Base-by-base conservation (phyloP, 352 stramenopile species). In the Phytopythium boreale region DNA sequence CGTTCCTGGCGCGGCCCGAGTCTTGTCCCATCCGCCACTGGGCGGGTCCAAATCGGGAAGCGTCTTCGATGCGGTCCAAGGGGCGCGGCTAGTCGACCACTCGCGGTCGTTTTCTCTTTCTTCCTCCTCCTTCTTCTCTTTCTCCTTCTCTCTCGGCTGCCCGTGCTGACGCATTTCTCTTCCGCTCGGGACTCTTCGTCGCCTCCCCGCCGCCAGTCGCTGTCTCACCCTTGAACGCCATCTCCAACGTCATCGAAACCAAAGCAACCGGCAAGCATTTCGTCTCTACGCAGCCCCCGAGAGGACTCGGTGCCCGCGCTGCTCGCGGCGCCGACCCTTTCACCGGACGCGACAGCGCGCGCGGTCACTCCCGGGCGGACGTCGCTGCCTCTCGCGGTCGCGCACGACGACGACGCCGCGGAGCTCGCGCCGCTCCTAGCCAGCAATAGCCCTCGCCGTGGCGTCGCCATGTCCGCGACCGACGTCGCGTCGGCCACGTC, bases 391-490 rank as follows among this genome's bases (percentile, higher is more conserved):
- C 56, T 39, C 11, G n/a, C 37, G 4, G 56, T 61, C 37, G 44
- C 55, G 2, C 68, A 71, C 69, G 64, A 61, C 29, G 64, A 52
- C 66, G 43, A 60, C 15, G 49, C 59, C 57, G 67, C 57, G 17
- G 61, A 34, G 11, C 31, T 75, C 52, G 68, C 64, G 61, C 66
- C 68, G 39, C 70, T 75, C 51, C 67, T 46, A 58, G 7, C 22
- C 37, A 24, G 6, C 36, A 36, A 4, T 15, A 36, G 37, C 14
- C 15, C 37, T 20, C 6, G 56, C 17, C 24, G 56, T 4, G 29
- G n/a, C 8, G 6, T 29, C 17, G 22, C 36, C 36, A 39, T 26
- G 37, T 61, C 24, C 17, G 22, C 49, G 29, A 22, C 26, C 27
- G 24, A 36, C 1, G 1, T 14, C 34, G 4, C 34, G 34, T 15